Conservation (phyloP, 768 basidiomycete species). For the Naganishia antarctica region DNA sequence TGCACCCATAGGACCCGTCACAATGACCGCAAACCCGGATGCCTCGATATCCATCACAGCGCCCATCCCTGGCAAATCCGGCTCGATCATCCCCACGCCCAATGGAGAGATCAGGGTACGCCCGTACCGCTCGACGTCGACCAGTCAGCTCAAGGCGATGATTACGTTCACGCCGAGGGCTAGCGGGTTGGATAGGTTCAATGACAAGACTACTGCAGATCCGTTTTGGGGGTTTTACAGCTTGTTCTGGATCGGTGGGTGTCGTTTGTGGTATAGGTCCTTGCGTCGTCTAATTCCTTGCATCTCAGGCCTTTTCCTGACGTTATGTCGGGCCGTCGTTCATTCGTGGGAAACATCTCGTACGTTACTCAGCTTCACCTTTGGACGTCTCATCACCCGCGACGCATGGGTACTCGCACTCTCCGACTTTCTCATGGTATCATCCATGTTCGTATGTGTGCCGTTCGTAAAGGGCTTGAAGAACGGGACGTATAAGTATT, state of each 20-base stretch:
- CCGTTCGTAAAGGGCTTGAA: conserved; percentile 73
- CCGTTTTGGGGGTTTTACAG: conserved; percentile 94
- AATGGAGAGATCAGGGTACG: conserved; percentile 41
- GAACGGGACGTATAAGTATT: conserved; percentile 74
- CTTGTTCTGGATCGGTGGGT: conserved; percentile 67
- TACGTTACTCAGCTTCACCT: conserved; percentile 68
- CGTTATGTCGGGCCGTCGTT: conserved; percentile 62
- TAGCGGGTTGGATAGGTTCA: conserved; percentile 76
- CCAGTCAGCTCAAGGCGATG: conserved; percentile 73
- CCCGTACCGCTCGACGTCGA: conserved; percentile 60
- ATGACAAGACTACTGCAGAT: conserved; percentile 67
- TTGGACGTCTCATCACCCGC: conserved; percentile 79
- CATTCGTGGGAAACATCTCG: conserved; percentile 65
- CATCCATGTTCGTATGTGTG: conserved; percentile 68
- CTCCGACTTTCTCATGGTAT: conserved; percentile 75
- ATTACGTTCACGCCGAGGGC: conserved; percentile 81
- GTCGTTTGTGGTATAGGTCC: neutral
- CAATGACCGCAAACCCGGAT: conserved; percentile 13
- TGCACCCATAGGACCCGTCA: conserved; percentile 6
- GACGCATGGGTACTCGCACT: conserved; percentile 77
- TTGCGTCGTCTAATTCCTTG: neutral
- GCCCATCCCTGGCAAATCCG: conserved; percentile 23
- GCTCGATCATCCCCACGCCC: conserved; percentile 37
- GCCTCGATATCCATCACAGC: conserved; percentile 17
- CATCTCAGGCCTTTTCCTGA: conserved; percentile 65